Base-by-base conservation (phyloP, 805 yeast genomes). In the Teunomyces funiuensis region DNA sequence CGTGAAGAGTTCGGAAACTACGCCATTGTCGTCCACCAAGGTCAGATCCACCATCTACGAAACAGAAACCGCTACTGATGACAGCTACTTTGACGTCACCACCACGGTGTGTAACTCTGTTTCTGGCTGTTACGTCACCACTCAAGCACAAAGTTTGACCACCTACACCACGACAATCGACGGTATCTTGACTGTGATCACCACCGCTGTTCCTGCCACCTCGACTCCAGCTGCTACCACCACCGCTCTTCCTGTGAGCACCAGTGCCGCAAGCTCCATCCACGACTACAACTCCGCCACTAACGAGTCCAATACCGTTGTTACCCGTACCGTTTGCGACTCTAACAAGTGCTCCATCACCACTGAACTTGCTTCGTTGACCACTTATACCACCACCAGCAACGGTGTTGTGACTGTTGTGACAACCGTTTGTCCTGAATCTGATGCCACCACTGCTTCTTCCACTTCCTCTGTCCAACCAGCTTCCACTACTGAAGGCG, bases 101-200 rank as follows among this genome's bases (percentile, higher is more conserved):
- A 53, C 50, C 33, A 69, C 73, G 19, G 54, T 63, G 14, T 69
- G 75, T 50, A 55, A 53, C 39, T 28, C 37, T n/a, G 39, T 51
- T 39, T 49, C 57, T 17, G 41, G 43, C n/a, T 69, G 74, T 42
- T 52, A 51, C 37, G 61, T 55, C 30, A 67, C 73, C 20, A 67
- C 72, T 20, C 60, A 62, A 14, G 43, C 59, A 14, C 60, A 58
- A 33, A 53, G 59, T 10, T 44, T 43, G 33, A 55, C 71, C 30
- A 66, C 73, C 13, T 60, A 55, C 40, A 65, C 71, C 23, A 53
- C 71, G 28, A 61, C 66, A 5, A 58, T 66, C 6, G 61, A 69
- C 41, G 75, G 75, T 23, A 43, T 63, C 16, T 57, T 63, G 51
- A 69, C 74, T n/a, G 66, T 66, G 7, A 40, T 65, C 33, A 64